A percentile compares a stretch with the other conserved stretches of the same genome.
Conservation (phyloP, 2,329 filamentous ascomycete species). For the Colletotrichum coccodes region DNA sequence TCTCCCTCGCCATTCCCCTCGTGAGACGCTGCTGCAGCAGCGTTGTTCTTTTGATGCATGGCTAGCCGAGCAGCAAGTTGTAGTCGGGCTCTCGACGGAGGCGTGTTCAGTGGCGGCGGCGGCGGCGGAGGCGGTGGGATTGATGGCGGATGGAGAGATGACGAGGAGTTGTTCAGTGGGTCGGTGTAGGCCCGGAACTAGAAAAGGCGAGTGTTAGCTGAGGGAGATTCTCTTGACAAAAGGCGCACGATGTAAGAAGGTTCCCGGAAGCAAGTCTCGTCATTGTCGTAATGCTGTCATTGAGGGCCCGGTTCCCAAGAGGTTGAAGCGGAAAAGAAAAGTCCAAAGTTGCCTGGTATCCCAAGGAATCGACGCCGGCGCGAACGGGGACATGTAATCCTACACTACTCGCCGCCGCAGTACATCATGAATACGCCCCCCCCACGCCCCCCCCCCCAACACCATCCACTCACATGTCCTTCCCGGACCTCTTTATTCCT, state of each 20-base stretch:
- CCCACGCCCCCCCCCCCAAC: too few relatives aligned
- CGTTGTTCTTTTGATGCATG: slow-evolving; percentile 74
- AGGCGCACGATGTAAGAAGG: neutral
- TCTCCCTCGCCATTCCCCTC: slow-evolving; percentile 53
- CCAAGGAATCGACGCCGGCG: slow-evolving; percentile 30
- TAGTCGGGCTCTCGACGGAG: slow-evolving; percentile 85
- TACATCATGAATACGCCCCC: slow-evolving; percentile 18
- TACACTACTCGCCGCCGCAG: slow-evolving; percentile 29
- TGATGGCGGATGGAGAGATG: slow-evolving; percentile 65
- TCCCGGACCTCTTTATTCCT: neutral
- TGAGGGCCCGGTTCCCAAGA: neutral
- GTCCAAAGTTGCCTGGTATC: slow-evolving; percentile 33
- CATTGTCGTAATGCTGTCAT: slow-evolving; percentile 13
- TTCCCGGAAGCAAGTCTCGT: slow-evolving; percentile 23
- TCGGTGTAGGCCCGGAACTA: slow-evolving; percentile 71
- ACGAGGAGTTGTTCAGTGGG: slow-evolving; percentile 57
- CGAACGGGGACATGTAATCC: slow-evolving; percentile 24
- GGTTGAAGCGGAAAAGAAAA: slow-evolving; percentile 21
- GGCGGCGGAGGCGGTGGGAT: slow-evolving; percentile 70
- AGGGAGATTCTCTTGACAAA: neutral
- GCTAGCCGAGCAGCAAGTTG: slow-evolving; percentile 91
- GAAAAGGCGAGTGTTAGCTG: slow-evolving; percentile 27
- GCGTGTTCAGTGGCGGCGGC: slow-evolving; percentile 84
- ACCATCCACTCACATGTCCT: neutral
- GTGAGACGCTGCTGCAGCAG: slow-evolving; percentile 53